These are phyloP conservation scores for Camelina neglecta DNA, from an alignment of 345 rosid genomes.

Conservation along the genomic window DNA sequence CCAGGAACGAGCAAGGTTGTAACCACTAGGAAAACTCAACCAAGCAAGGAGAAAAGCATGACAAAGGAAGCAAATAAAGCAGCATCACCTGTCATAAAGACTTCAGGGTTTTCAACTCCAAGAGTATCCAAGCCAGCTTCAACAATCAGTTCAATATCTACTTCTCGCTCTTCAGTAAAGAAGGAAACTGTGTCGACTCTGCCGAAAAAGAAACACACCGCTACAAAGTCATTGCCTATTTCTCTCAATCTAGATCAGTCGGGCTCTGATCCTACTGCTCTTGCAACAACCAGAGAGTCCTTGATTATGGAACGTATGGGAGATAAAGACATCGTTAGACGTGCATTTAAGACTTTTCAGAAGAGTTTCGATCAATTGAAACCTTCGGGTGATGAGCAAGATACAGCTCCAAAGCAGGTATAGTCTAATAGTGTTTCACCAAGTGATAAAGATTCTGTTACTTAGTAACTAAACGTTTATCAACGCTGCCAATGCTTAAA, in stretches of 20 bases:
- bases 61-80: slow-evolving; percentile 40
- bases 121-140: slow-evolving; percentile 54
- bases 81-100: slow-evolving; percentile 43
- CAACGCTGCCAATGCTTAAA: neutral
- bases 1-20: slow-evolving; percentile 11
- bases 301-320: slow-evolving; percentile 84
- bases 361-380: slow-evolving; percentile 46
- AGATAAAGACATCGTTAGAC: slow-evolving; percentile 83
- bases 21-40: slow-evolving; percentile 25
- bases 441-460: neutral
- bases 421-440: neutral
- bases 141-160: slow-evolving; percentile 40
- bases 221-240: slow-evolving; percentile 64
- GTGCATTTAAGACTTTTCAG: slow-evolving; percentile 76
- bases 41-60: slow-evolving; percentile 33
- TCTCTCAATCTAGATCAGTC: slow-evolving; percentile 57
- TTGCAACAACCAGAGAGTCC: slow-evolving; percentile 55
- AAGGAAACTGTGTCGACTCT: slow-evolving; percentile 41
- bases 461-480: neutral
- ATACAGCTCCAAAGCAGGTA: slow-evolving; percentile 37
- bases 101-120: slow-evolving; percentile 51
- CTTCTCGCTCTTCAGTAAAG: slow-evolving; percentile 40
- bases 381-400: neutral
- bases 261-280: slow-evolving; percentile 42
- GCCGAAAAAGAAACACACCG: slow-evolving; percentile 56